These are phyloP conservation scores for Botryobasidium botryosum DNA, from an alignment of 768 basidiomycete genomes.

Conservation along the genomic window DNA sequence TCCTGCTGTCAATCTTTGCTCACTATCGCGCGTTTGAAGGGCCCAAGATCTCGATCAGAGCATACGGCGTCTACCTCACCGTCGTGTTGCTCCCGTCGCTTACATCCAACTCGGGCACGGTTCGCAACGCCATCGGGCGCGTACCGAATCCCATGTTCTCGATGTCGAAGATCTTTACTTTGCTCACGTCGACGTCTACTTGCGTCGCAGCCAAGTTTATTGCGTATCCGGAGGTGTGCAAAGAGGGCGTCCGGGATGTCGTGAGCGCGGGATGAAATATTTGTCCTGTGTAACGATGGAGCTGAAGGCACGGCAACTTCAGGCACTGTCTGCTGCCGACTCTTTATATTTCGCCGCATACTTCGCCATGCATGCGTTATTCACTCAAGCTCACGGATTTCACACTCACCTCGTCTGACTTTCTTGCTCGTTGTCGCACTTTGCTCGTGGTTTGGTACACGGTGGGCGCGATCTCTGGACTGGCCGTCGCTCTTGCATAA, in stretches of 20 bases:
- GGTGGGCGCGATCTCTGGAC: no score
- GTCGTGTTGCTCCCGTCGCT: conserved; percentile 60
- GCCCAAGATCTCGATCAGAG: conserved; percentile 58
- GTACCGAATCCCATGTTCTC: conserved; percentile 23
- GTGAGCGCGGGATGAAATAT: no score
- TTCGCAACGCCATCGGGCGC: conserved; percentile 52
- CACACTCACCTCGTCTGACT: no score
- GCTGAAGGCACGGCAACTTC: no score
- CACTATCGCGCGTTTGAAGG: conserved; percentile 31
- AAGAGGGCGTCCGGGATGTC: conserved; percentile 67
- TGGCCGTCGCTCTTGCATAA: no score
- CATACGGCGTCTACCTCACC: conserved; percentile 69
- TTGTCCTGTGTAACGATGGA: no score
- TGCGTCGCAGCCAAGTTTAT: conserved; percentile 87
- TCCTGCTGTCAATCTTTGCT: not conserved
- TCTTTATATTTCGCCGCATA: no score
- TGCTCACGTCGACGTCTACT: conserved; percentile 68
- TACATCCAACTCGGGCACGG: conserved; percentile 50
- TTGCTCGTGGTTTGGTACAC: no score
- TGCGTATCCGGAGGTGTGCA: conserved; percentile 69
- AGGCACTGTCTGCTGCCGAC: no score
- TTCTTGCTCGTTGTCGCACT: no score
- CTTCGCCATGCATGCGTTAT: no score
- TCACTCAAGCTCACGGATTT: no score
- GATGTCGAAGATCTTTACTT: conserved; percentile 38